These are phyloP conservation scores for Hanseniaspora jakobsenii DNA, from an alignment of 805 yeast genomes.

Conservation along the genomic window DNA sequence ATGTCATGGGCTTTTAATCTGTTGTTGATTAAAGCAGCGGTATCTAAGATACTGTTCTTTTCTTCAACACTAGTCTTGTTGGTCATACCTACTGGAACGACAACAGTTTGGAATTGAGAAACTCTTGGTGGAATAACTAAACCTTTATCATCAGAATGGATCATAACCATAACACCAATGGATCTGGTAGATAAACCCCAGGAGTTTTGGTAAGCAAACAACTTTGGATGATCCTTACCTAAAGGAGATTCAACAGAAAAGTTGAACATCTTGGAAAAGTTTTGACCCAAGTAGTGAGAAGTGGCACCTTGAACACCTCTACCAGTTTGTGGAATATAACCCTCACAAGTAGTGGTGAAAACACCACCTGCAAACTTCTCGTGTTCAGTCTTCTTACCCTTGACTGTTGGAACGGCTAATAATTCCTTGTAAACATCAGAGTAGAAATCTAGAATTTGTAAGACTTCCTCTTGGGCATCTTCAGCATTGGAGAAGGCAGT, in stretches of 20 bases:
- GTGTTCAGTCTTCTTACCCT: constrained; percentile 91
- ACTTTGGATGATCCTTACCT: constrained; percentile 74
- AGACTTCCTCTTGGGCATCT: constrained; percentile 73
- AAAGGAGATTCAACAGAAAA: constrained; percentile 92
- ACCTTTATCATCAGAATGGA: constrained; percentile 97
- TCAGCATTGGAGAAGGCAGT: constrained; percentile 83
- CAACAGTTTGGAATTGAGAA: constrained; percentile 81
- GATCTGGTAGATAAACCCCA: constrained; percentile 99
- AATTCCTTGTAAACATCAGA: constrained; percentile 76
- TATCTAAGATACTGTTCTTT: constrained; percentile 53
- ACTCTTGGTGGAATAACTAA: constrained; percentile 95
- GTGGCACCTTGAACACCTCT: constrained; percentile 99
- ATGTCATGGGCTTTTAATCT: constrained; percentile 50
- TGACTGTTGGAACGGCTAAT: constrained; percentile 92
- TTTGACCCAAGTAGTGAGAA: constrained; percentile 93
- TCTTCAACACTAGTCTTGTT: constrained; percentile 70
- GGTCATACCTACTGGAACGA: constrained; percentile 91
- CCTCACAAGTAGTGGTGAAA: constrained; percentile 91
- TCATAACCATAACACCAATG: constrained; percentile 98
- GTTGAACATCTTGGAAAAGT: constrained; percentile 97
- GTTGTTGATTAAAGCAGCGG: constrained; percentile 58
- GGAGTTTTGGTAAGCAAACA: constrained; percentile 88
- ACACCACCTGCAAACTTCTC: constrained; percentile 98
- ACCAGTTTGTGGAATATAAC: constrained; percentile 95
- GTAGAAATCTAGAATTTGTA: constrained; percentile 75